These are phyloP conservation scores for Acanthamoeba triangularis DNA, from an alignment of 208 protist species.

Conservation along the genomic window DNA sequence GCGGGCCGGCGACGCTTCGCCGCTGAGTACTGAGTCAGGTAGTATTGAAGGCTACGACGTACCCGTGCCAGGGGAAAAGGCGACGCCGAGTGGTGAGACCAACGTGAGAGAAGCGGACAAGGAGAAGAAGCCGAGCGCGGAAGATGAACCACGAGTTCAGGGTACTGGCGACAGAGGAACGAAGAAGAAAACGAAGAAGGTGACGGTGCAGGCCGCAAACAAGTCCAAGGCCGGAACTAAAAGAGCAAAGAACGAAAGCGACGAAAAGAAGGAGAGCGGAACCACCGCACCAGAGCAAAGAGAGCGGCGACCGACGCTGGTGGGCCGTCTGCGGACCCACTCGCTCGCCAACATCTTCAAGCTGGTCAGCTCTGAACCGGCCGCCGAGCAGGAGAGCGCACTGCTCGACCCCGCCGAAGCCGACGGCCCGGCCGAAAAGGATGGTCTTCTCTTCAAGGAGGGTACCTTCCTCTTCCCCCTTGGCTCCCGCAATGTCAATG, in stretches of 20 bases:
- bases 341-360: conserved; percentile 5
- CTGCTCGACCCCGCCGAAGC: not conserved
- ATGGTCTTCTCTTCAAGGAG: not conserved
- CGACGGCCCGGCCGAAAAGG: not conserved
- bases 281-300: not conserved
- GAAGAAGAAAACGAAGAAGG: not conserved
- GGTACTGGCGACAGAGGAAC: not conserved
- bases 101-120: no score
- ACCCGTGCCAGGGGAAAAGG: no score
- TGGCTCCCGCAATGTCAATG: not conserved
- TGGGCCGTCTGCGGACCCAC: not conserved
- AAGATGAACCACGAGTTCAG: not conserved
- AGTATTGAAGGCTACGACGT: no score
- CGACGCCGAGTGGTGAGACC: no score
- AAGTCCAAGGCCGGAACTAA: not conserved
- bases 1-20: no score
- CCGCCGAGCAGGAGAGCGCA: not conserved
- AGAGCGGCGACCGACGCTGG: not conserved
- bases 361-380: not conserved
- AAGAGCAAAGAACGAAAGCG: not conserved
- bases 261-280: not conserved
- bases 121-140: not conserved
- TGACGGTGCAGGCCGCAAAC: not conserved
- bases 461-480: not conserved
- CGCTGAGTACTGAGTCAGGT: no score